Evolutionary conservation across 192 early-diverging fungal genomes (phyloP), one percentile per base, ranked within the genome.

Genomic region (Linnemannia schmuckeri): DNA sequence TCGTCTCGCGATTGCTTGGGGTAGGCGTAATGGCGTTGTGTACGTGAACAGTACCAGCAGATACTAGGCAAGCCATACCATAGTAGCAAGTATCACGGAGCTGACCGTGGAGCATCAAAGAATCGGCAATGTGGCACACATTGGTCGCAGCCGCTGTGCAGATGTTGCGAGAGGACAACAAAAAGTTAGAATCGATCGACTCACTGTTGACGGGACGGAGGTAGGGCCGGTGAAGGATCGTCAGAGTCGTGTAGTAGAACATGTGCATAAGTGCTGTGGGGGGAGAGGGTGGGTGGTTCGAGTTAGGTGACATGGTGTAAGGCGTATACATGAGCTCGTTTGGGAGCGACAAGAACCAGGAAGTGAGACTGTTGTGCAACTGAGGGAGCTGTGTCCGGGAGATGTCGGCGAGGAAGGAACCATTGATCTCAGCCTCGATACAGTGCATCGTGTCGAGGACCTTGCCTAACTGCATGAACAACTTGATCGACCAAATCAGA

Each of bases 181-280:
- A 61, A 47, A 82, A 82, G 42, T 82, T 76, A 20, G 74, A 17
- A 27, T 82, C 69, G 33, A 82, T 76, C 41, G 73, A 33, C 12
- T 42, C 49, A 18, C 75, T 73, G 22, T 78, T 74, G 66, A 78
- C 42, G 3, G 87, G 74, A 72, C 80, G 81, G 75, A 85, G 69
- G 40, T 91, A 93, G 1, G 92, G 89, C 20, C 91, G 85, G 54
- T 93, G 92, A 12, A 93, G 68, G 61, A 93, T 79, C 27, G 90
- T 93, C 49, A 93, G 69, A 47, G 82, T 81, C 1, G 91, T 91
- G 52, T 91, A 90, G 68, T 93, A 93, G 41, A 91, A 68, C 82
- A 91, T 90, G 49, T 93, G 92, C 69, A 89, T 55, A 24, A 72
- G 38, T 1, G 84, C 68, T 30, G 83, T 85, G 1, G 83, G 47